Percentiles rank a stretch among this genome's conserved stretches.
phyloP scores from a whole-genome alignment of 2,329 filamentous ascomycete genomes.

The Septoria linicola region DNA sequence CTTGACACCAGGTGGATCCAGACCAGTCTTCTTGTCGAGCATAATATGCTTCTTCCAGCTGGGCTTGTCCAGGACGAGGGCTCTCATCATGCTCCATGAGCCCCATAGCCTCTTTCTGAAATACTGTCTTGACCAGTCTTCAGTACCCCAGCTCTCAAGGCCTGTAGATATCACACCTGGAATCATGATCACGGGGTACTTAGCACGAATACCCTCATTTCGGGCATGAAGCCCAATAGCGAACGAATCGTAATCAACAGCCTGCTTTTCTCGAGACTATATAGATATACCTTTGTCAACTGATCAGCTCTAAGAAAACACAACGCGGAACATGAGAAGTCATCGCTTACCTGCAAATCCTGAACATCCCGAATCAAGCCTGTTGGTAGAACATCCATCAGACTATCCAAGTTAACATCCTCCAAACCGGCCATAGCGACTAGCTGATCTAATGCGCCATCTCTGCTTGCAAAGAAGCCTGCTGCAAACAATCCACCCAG shows the following conservation, averaged over 20 bases:
- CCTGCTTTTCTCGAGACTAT: conserved; percentile 80
- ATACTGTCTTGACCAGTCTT: conserved; percentile 79
- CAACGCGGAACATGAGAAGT: conserved; percentile 35
- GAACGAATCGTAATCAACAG: conserved; percentile 91
- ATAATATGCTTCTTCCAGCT: conserved; percentile 96
- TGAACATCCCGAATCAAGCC: conserved; percentile 82
- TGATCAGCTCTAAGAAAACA: conserved; percentile 25
- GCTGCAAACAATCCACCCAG: conserved; percentile 88
- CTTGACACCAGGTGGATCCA: conserved; percentile 89
- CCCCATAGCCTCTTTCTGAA: conserved; percentile 95
- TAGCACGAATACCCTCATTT: conserved; percentile 73
- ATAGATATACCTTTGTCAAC: conserved; percentile 34
- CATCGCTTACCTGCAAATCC: conserved; percentile 70
- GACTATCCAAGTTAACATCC: conserved; percentile 74
- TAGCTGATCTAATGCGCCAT: conserved; percentile 61
- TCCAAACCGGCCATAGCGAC: conserved; percentile 75
- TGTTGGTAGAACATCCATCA: conserved; percentile 84
- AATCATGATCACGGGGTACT: conserved; percentile 93
- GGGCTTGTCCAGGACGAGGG: conserved; percentile 87
- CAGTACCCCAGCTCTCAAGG: conserved; percentile 93
- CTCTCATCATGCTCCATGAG: conserved; percentile 98
- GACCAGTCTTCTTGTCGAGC: conserved; percentile 85
- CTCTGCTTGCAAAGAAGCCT: conserved; percentile 83
- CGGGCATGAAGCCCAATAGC: conserved; percentile 81
- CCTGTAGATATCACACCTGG: conserved; percentile 97